A percentile compares a stretch with the other conserved stretches of the same genome.
Evolutionary conservation across 1,284 basidiomycete species (phyloP).

Genomic region (Sporisorium iseilematis-ciliati): DNA sequence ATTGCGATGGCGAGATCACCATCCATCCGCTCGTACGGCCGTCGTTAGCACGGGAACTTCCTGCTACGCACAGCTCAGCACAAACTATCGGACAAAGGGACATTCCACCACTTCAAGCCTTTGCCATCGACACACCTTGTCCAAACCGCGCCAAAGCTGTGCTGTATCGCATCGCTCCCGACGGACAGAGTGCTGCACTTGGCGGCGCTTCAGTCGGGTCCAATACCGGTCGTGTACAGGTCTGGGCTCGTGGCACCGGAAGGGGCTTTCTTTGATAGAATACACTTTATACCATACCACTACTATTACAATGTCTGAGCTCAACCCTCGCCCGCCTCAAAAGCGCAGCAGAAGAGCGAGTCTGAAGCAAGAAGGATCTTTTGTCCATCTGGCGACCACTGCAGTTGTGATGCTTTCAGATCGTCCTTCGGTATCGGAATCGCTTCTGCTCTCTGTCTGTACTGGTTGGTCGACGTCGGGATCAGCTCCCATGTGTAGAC

Average conservation of each 20-base stretch:
- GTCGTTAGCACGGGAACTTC: constrained; percentile 27
- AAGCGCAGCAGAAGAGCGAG: constrained; percentile 81
- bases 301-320: constrained; percentile 18
- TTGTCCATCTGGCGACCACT: constrained; percentile 86
- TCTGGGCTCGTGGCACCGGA: constrained; percentile 52
- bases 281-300: constrained; percentile 12
- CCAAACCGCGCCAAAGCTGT: constrained; percentile 43
- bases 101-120: constrained; percentile 38
- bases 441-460: constrained; percentile 48
- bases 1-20: constrained; percentile 58
- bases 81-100: too few species aligned
- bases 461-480: constrained; percentile 7
- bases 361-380: constrained; percentile 79
- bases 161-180: constrained; percentile 48
- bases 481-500: constrained; percentile 79
- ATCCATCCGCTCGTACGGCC: constrained; percentile 47
- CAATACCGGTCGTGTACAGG: constrained; percentile 41
- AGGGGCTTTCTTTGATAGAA: constrained; percentile 46
- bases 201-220: constrained; percentile 33
- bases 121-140: constrained; percentile 50
- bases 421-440: constrained; percentile 54
- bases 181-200: constrained; percentile 46
- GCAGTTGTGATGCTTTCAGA: constrained; percentile 74
- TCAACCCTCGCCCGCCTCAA: constrained; percentile 40
- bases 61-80: background rate